phyloP scores from a whole-genome alignment of 805 yeast genomes.

The Ogataea sp. region DNA sequence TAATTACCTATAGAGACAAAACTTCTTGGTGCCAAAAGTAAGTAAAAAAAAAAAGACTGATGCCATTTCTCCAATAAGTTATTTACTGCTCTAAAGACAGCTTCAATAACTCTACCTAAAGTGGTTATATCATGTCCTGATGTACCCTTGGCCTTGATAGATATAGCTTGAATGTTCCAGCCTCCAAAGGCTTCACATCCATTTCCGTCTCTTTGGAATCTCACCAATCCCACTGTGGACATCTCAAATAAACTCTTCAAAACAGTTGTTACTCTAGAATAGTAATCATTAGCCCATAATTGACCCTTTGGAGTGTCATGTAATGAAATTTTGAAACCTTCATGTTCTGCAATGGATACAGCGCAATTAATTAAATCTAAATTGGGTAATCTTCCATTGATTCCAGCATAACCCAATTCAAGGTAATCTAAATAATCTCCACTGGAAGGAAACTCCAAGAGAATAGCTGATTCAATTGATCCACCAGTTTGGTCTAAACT shows the following conservation, averaged over 20 bases:
- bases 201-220: slow-evolving; percentile 22
- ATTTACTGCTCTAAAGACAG: slow-evolving; percentile 80
- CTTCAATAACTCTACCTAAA: slow-evolving; percentile 85
- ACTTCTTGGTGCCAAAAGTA: slow-evolving; percentile 64
- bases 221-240: slow-evolving; percentile 57
- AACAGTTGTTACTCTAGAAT: slow-evolving; percentile 50
- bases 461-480: slow-evolving; percentile 82
- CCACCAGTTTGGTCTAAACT: slow-evolving; percentile 86
- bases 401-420: slow-evolving; percentile 76
- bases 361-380: slow-evolving; percentile 83
- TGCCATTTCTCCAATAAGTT: slow-evolving; percentile 92
- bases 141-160: slow-evolving; percentile 52
- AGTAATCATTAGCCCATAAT: slow-evolving; percentile 39
- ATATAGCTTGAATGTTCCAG: slow-evolving; percentile 89
- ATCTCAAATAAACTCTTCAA: slow-evolving; percentile 59
- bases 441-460: slow-evolving; percentile 63
- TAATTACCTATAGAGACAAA: slow-evolving; percentile 94
- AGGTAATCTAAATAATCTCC: slow-evolving; percentile 64
- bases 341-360: slow-evolving; percentile 65
- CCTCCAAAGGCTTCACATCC: slow-evolving; percentile 94
- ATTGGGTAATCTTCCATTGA: slow-evolving; percentile 94
- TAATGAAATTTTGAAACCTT: slow-evolving; percentile 60
- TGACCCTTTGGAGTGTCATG: slow-evolving; percentile 48
- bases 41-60: slow-evolving; percentile 91
- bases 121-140: slow-evolving; percentile 76